Evolutionary conservation across 164 flowering plant species (phyloP).

Genomic region (Magnolia officinalis): DNA sequence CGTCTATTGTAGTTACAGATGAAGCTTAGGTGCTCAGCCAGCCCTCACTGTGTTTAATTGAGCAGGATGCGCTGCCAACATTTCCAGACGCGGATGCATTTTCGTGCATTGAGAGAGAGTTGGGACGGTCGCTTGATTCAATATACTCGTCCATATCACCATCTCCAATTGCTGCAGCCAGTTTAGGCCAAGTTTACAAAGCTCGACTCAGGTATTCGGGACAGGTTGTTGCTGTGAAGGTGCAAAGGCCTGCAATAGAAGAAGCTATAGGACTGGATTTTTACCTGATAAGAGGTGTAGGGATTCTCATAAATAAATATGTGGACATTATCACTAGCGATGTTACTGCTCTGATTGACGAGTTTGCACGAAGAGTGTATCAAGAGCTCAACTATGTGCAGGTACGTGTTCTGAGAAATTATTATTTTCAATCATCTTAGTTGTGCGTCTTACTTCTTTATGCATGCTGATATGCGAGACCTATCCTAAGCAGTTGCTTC

Average conservation of each 20-base stretch:
- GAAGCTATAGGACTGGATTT: conserved; percentile 92
- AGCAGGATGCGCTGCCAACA: conserved; percentile 91
- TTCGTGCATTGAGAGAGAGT: conserved; percentile 80
- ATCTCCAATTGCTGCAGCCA: conserved; percentile 97
- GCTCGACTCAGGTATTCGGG: conserved; percentile 79
- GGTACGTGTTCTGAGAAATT: conserved; percentile 41
- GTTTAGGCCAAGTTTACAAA: conserved; percentile 96
- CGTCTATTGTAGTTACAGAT: not conserved
- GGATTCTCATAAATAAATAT: conserved; percentile 72
- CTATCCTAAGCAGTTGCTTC: not conserved
- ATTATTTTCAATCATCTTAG: not conserved
- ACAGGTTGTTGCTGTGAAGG: conserved; percentile 88
- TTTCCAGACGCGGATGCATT: conserved; percentile 90
- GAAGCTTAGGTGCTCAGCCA: conserved; percentile 5
- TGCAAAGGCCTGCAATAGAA: conserved; percentile 91
- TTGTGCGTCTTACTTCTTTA: not conserved
- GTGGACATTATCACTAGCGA: conserved; percentile 75
- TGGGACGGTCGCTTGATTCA: conserved; percentile 68
- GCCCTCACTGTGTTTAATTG: conserved; percentile 10
- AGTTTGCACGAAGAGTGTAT: conserved; percentile 91
- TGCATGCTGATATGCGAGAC: not conserved
- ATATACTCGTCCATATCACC: conserved; percentile 74
- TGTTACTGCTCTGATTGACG: conserved; percentile 90
- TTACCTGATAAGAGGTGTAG: conserved; percentile 76
- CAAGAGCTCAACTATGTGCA: conserved; percentile 98